These are phyloP conservation scores for Avena atlantica DNA, from an alignment of 176 grass and related monocot species.

Conservation along the genomic window DNA sequence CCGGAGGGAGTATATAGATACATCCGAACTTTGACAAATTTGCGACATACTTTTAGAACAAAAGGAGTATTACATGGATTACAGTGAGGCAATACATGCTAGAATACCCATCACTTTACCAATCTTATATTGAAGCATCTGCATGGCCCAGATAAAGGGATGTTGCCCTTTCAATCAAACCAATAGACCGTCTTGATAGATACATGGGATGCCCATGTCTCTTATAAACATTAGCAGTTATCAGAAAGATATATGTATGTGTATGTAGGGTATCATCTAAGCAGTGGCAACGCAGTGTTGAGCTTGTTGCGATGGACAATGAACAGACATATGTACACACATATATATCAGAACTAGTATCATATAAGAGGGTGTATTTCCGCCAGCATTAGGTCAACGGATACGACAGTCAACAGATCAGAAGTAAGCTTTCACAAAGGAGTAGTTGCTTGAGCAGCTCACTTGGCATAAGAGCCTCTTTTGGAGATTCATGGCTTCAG, in stretches of 20 bases:
- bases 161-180: too few species aligned
- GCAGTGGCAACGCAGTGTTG: background rate
- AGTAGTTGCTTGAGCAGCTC: slow-evolving; percentile 19
- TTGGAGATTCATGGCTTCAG: background rate
- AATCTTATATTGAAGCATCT: too few species aligned
- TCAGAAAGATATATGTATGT: background rate
- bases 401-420: slow-evolving; percentile 20
- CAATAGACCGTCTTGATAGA: too few species aligned
- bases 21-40: too few species aligned
- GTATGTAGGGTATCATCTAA: background rate
- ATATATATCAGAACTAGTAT: slow-evolving; percentile 1
- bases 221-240: background rate
- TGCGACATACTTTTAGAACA: too few species aligned
- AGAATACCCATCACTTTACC: too few species aligned
- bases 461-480: background rate
- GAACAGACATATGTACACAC: background rate
- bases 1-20: too few species aligned
- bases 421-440: slow-evolving; percentile 5
- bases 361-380: slow-evolving; percentile 1
- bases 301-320: background rate
- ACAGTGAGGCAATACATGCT: too few species aligned
- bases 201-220: background rate
- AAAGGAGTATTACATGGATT: too few species aligned
- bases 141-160: too few species aligned
- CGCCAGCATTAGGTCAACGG: background rate